Evolutionary conservation across 768 basidiomycete species (phyloP), one percentile per base, ranked within the genome.

Genomic region (Rhodotorula babjevae): DNA sequence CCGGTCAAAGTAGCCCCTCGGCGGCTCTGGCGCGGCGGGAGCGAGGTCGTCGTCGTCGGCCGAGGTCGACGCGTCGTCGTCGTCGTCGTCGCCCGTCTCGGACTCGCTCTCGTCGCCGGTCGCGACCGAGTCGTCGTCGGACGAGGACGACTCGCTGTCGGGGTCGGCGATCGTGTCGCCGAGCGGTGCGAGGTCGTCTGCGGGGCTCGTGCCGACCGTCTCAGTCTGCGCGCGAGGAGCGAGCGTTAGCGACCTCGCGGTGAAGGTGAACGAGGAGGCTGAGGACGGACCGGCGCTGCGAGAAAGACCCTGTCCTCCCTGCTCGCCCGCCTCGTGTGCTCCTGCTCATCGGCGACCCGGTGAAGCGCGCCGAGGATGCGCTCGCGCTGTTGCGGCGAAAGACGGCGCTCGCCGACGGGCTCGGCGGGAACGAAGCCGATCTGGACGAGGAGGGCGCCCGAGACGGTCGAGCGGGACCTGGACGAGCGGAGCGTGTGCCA

Each of bases 181-280:
- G 44, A 73, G 68, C 1, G 68, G 75, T 2, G 60, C 46, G 1
- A 36, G 14, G 27, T 86, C 82, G 78, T 87, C 82, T 6, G 88
- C 89, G 42, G 89, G 88, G 36, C 91, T 82, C 6, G 92, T 93
- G 63, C 92, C 92, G 42, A 93, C 87, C 36, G 92, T 90, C 81
- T 91, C 88, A 18, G 90, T 92, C 91, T 93, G 77, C 21, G n/a
- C 55, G 65, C 1, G 49, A 50, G 19, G 9, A 21, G 8, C 7
- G 42, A 8, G 42, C 49, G 23, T 50, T 21, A 50, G 49, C 4
- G 25, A 21, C 23, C 55, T 2, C 67, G 53, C 65, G 74, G 9
- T 33, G 15, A 0, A 27, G 7, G 12, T 9, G 44, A 46, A 11
- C 6, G 44, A 52, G 46, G 21, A 55, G 55, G 31, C 16, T 53